Conservation (phyloP, 2,329 filamentous ascomycete species). For the Lachnellula arida region DNA sequence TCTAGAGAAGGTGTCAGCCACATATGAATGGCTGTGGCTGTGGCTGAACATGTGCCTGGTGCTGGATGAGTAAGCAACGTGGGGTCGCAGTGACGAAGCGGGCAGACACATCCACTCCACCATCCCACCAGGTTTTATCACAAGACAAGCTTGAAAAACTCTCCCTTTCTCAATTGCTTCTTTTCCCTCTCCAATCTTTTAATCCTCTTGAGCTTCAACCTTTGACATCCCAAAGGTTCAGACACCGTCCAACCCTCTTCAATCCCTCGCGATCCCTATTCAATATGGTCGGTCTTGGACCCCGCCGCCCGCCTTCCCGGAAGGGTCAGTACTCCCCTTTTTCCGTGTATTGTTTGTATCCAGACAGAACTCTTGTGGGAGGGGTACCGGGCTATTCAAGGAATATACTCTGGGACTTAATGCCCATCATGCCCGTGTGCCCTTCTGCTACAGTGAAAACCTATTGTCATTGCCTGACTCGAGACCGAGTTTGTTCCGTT, state of each 20-base stretch:
- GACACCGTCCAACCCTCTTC: background rate
- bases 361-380: background rate
- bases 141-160: background rate
- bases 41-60: background rate
- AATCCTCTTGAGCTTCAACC: background rate
- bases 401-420: background rate
- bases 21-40: slow-evolving; percentile 1
- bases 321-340: slow-evolving; percentile 51
- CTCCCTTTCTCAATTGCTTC: background rate
- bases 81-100: background rate
- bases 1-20: slow-evolving; percentile 8
- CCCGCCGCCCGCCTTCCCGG: slow-evolving; percentile 60
- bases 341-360: background rate
- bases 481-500: too few relatives aligned
- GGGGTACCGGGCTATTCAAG: background rate
- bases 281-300: slow-evolving; percentile 58
- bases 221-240: background rate
- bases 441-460: too few relatives aligned
- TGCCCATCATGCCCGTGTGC: too few relatives aligned
- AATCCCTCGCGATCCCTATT: background rate
- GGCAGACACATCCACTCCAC: background rate
- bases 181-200: background rate
- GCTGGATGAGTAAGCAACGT: too few relatives aligned
- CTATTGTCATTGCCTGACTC: too few relatives aligned
- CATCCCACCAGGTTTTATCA: background rate